Percentiles rank a stretch among this genome's conserved stretches.
These are phyloP conservation scores for Apiospora aurea DNA, from an alignment of 2,329 filamentous ascomycete genomes.

Conservation along the genomic window DNA sequence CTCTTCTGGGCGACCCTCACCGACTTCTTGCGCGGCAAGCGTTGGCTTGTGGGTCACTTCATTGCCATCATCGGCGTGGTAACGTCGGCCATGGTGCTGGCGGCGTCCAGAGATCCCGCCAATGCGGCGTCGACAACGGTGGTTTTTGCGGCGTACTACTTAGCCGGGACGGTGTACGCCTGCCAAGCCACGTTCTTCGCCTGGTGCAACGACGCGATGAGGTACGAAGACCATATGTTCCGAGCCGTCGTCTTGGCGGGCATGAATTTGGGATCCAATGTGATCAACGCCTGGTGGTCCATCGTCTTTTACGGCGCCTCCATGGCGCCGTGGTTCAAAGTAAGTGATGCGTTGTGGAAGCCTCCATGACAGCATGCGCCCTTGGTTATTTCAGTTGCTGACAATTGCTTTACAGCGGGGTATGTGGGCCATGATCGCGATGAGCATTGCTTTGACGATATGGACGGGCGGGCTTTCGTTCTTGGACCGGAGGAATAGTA, in stretches of 20 bases:
- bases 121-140: constrained; percentile 53
- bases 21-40: constrained; percentile 67
- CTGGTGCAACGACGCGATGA: constrained; percentile 76
- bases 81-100: constrained; percentile 68
- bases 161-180: constrained; percentile 73
- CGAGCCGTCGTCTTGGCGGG: constrained; percentile 72
- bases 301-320: constrained; percentile 74
- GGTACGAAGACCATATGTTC: constrained; percentile 67
- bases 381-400: constrained; percentile 26
- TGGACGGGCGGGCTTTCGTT: constrained; percentile 65
- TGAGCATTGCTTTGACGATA: constrained; percentile 62
- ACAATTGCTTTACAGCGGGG: constrained; percentile 53
- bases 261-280: constrained; percentile 75
- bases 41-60: constrained; percentile 72
- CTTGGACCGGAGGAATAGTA: constrained; percentile 41
- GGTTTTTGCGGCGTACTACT: constrained; percentile 73
- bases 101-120: constrained; percentile 51
- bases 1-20: constrained; percentile 75
- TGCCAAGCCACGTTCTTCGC: constrained; percentile 79
- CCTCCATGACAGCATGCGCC: too few relatives aligned
- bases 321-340: constrained; percentile 70
- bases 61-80: constrained; percentile 70
- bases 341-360: constrained; percentile 45
- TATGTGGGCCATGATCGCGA: constrained; percentile 78
- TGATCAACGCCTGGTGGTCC: constrained; percentile 77